Percentiles rank a stretch among this genome's conserved stretches.
Conservation (phyloP, 345 rosid genomes). For the Pistacia atlantica region DNA sequence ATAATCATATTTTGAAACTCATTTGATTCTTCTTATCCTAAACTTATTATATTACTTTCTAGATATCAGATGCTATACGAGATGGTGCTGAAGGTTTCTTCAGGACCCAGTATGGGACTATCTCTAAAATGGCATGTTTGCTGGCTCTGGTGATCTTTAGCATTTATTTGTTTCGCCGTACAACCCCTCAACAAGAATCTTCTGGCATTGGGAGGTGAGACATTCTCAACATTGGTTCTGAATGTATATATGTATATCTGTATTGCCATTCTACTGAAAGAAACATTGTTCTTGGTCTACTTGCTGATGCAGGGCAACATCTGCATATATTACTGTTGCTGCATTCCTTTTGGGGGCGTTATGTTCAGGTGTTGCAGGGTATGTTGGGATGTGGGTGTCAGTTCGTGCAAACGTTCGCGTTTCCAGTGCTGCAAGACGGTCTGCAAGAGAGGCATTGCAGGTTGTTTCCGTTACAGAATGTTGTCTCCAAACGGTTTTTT, state of each 20-base stretch:
- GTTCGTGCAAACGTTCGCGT: constrained; percentile 99
- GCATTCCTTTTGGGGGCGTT: constrained; percentile 93
- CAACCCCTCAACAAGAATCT: constrained; percentile 96
- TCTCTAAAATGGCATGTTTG: constrained; percentile 94
- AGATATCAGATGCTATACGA: constrained; percentile 99
- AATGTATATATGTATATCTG: background rate
- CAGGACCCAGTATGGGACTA: constrained; percentile 95
- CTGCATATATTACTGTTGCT: constrained; percentile 92
- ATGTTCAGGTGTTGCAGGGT: constrained; percentile 95
- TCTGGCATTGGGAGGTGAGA: constrained; percentile 93
- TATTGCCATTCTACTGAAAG: background rate
- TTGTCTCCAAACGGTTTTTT: constrained; percentile 19
- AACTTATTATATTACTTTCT: constrained; percentile 38
- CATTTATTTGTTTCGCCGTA: constrained; percentile 84
- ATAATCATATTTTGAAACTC: background rate
- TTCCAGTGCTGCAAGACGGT: constrained; percentile 97
- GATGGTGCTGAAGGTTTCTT: constrained; percentile 99
- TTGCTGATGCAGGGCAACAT: constrained; percentile 59
- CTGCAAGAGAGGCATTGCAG: constrained; percentile 99
- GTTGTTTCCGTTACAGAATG: constrained; percentile 40
- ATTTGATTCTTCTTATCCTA: constrained; percentile 22
- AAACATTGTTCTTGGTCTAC: constrained; percentile 26
- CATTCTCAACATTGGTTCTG: constrained; percentile 5
- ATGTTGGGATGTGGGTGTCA: constrained; percentile 99
- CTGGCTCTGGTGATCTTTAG: constrained; percentile 83